A percentile compares a stretch with the other conserved stretches of the same genome.
These are phyloP conservation scores for Sugiyamaella castrensis DNA, from an alignment of 1,139 yeast genomes.

Conservation along the genomic window DNA sequence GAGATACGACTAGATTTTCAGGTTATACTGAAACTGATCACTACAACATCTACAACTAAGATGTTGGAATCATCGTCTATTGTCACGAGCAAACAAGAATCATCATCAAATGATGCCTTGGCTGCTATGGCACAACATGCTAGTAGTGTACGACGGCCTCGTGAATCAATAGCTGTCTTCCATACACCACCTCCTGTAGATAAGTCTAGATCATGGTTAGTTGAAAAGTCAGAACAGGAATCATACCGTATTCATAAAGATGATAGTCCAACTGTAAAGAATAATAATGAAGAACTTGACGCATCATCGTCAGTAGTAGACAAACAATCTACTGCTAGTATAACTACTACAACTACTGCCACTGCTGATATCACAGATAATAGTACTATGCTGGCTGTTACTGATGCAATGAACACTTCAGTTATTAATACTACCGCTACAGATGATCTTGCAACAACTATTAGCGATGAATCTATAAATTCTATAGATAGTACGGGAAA, in stretches of 20 bases:
- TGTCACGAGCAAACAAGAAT: not conserved
- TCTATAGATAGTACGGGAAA: too few relatives aligned
- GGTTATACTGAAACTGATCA: too few relatives aligned
- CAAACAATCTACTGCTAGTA: not conserved
- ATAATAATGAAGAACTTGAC: too few relatives aligned
- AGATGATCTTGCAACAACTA: not conserved
- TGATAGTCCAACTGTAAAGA: too few relatives aligned
- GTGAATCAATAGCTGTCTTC: slow-evolving; percentile 14
- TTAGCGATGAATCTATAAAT: not conserved
- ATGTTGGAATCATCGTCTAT: slow-evolving; percentile 2
- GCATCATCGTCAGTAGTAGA: slow-evolving; percentile 3
- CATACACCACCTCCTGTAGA: slow-evolving; percentile 31
- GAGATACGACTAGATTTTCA: too few relatives aligned
- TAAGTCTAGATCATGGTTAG: slow-evolving; percentile 23
- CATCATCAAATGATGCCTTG: slow-evolving; percentile 2
- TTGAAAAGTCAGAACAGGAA: slow-evolving; percentile 25
- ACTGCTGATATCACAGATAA: not conserved
- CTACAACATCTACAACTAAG: not conserved
- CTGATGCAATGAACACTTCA: not conserved
- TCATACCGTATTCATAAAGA: too few relatives aligned
- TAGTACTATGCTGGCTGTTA: not conserved
- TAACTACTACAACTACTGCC: not conserved
- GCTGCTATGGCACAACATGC: slow-evolving; percentile 11
- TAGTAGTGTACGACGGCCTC: not conserved
- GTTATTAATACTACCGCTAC: not conserved